These are phyloP conservation scores for Suillus tomentosus DNA, from an alignment of 768 basidiomycete genomes.

Conservation along the genomic window DNA sequence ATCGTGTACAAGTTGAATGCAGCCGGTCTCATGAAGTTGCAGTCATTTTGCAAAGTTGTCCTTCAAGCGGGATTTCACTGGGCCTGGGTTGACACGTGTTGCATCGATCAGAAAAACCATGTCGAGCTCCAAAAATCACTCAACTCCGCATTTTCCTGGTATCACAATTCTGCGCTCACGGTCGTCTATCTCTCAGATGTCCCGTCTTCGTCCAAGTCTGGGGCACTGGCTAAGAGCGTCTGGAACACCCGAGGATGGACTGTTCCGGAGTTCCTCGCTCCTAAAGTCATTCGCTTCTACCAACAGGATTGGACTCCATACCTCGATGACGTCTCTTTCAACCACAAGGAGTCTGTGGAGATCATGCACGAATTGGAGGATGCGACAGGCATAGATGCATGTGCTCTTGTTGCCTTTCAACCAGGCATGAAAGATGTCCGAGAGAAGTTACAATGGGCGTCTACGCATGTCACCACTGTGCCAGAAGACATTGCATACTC, in stretches of 20 bases:
- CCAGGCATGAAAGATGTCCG: neutral
- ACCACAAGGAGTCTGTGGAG: neutral
- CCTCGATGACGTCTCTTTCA: neutral
- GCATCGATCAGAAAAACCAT: neutral
- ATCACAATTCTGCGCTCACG: neutral
- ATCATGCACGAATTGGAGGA: neutral
- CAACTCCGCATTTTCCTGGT: neutral
- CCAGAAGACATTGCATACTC: neutral
- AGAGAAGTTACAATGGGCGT: neutral
- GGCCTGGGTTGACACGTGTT: no score
- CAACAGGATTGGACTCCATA: neutral
- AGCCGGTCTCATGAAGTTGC: neutral
- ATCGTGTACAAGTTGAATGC: neutral
- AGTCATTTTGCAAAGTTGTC: neutral
- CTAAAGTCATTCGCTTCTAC: neutral
- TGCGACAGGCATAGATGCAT: neutral
- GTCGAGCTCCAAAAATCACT: neutral
- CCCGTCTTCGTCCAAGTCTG: neutral
- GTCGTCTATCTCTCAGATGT: neutral
- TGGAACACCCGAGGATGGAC: neutral
- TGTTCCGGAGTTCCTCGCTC: neutral
- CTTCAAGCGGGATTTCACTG: neutral
- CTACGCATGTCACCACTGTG: neutral
- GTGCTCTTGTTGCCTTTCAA: neutral
- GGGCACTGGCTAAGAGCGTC: neutral